Base-by-base conservation (phyloP, 2,329 filamentous ascomycete species). In the Pseudogymnoascus sp. region DNA sequence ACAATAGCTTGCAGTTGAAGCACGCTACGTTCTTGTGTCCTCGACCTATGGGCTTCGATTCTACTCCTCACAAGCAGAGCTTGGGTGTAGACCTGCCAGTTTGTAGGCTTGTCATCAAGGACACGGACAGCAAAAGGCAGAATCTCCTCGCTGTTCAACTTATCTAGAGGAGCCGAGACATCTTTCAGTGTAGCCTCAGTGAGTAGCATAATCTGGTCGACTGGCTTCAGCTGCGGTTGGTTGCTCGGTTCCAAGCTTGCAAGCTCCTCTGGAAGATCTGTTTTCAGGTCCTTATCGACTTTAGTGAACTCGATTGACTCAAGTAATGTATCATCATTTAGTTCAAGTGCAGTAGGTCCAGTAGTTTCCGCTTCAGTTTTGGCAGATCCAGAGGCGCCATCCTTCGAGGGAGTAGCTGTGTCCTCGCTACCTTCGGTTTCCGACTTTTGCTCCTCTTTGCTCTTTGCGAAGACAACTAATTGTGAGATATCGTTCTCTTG, bases 31-130 rank as follows among this genome's bases (percentile, higher is more conserved):
- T 99, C 95, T 38, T 96, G 82, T 0, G 95, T 99, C 62, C 93
- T 83, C 62, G 93, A 91, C 62, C 86, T 85, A 75, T 96, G 93
- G 0, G 93, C 83, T 75, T 99, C 95, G 62, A 97, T 93, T 14
- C 95, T 84, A 65, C 91, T 96, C 50, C 95, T 84, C 1, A 97
- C 90, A 0, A 99, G 81, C 7, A 99, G 80, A 0, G 92, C 95
- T 73, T 97, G 93, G 0, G 95, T 97, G 73, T 97, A 97, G 36
- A 97, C 88, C 74, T 97, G 95, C 95, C 95, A 99, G 75, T 97
- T 99, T 0, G 91, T 93, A 53, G 89, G 89, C 69, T 93, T 93
- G 65, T 95, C 92, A 7, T 89, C 84, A 1, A 99, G 81, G 0
- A 97, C 95, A 42, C 95, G 86, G 1, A 88, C 89, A 0, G 95